phyloP scores from a whole-genome alignment of 106 monocot genomes.

The Triglochin maritima region DNA sequence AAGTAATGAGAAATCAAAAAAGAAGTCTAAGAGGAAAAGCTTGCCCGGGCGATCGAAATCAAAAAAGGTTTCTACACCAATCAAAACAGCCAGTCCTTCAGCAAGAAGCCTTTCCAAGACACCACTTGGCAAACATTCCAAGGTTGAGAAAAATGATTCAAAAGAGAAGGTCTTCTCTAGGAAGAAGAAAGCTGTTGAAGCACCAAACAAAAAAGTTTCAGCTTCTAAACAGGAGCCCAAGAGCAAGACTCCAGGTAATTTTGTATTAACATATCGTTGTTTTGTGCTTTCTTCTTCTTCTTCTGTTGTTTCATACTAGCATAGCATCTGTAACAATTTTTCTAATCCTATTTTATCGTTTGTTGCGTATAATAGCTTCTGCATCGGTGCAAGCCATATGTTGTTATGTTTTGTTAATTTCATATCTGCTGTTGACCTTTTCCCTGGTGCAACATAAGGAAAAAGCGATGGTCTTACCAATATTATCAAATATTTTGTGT shows the following conservation, averaged over 20 bases:
- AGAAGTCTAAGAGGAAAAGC: conserved; percentile 6
- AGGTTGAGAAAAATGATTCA: conserved; percentile 25
- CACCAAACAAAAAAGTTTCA: conserved; percentile 20
- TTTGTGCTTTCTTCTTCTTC: too few species aligned
- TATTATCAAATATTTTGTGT: too few species aligned
- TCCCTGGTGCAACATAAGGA: too few species aligned
- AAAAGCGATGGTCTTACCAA: too few species aligned
- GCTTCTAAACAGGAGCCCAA: conserved; percentile 25
- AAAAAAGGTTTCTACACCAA: conserved; percentile 15
- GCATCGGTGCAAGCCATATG: too few species aligned
- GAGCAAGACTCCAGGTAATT: conserved; percentile 33
- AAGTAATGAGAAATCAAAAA: conserved; percentile 22
- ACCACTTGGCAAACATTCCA: conserved; percentile 16
- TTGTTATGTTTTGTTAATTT: too few species aligned
- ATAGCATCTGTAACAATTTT: too few species aligned
- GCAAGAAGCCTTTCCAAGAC: conserved; percentile 26
- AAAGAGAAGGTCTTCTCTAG: conserved; percentile 63
- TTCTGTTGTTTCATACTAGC: too few species aligned
- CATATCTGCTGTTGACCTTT: too few species aligned
- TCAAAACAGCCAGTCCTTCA: neutral
- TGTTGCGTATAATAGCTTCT: too few species aligned
- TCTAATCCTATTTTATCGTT: too few species aligned
- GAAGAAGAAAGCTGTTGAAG: conserved; percentile 37
- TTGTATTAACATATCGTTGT: neutral
- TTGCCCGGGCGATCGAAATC: conserved; percentile 12